Evolutionary conservation across 1,284 basidiomycete species (phyloP).

Genomic region (Sporisorium iseilematis-ciliati): DNA sequence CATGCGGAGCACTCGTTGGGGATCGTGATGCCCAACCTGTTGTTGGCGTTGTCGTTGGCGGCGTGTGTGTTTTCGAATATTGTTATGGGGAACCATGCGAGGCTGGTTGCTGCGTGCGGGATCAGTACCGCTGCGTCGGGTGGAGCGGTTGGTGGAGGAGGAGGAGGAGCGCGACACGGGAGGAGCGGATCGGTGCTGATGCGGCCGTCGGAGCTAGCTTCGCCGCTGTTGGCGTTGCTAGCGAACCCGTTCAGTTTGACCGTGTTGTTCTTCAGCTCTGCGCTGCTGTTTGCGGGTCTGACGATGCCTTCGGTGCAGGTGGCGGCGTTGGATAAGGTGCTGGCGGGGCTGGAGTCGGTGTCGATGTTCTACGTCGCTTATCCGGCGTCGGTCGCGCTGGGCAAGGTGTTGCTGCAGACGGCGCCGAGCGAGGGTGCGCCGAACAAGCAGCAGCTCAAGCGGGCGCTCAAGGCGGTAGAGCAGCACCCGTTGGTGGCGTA

Average conservation of each 20-base stretch:
- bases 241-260: constrained; percentile 67
- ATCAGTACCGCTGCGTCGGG: constrained; percentile 60
- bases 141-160: constrained; percentile 35
- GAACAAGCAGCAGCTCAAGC: constrained; percentile 48
- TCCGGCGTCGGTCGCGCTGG: constrained; percentile 61
- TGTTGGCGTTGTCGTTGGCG: constrained; percentile 50
- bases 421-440: constrained; percentile 42
- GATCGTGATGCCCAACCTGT: constrained; percentile 50
- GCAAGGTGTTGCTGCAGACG: constrained; percentile 65
- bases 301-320: constrained; percentile 63
- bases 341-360: constrained; percentile 65
- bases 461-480: constrained; percentile 58
- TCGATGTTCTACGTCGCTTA: constrained; percentile 66
- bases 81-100: constrained; percentile 63
- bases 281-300: constrained; percentile 55
- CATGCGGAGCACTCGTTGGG: constrained; percentile 54
- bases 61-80: constrained; percentile 59
- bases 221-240: constrained; percentile 55
- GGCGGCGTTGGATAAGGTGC: constrained; percentile 67
- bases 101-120: constrained; percentile 65
- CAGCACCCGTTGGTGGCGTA: constrained; percentile 60
- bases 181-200: constrained; percentile 56
- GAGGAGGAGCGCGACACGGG: constrained; percentile 45
- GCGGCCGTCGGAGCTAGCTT: constrained; percentile 51
- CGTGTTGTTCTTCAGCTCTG: constrained; percentile 64